Percentiles rank a stretch among this genome's conserved stretches.
phyloP scores from a whole-genome alignment of 75 land plant species.

The Azolla pinnata region DNA sequence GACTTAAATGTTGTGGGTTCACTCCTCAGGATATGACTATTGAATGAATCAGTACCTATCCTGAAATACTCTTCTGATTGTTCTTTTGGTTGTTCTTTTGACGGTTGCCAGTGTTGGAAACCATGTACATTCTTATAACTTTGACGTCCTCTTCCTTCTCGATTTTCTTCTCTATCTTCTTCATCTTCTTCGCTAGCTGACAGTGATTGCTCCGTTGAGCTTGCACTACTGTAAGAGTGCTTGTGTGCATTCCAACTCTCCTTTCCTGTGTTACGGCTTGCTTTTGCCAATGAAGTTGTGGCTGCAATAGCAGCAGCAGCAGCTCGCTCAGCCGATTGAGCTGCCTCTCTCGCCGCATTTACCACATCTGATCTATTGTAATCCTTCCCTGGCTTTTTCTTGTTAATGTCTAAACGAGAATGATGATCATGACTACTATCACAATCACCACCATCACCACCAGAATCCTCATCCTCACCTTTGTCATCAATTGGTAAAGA shows the following conservation, averaged over 20 bases:
- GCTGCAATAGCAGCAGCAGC: constrained; percentile 2
- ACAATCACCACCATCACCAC: neutral
- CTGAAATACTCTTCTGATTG: too few relatives aligned
- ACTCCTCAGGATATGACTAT: too few relatives aligned
- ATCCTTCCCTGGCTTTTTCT: neutral
- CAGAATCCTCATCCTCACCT: neutral
- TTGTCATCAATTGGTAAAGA: neutral
- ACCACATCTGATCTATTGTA: neutral
- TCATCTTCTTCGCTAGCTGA: neutral
- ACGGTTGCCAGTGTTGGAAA: too few relatives aligned
- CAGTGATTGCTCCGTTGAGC: neutral
- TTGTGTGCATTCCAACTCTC: too few relatives aligned
- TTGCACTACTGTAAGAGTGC: neutral
- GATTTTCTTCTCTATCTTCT: neutral
- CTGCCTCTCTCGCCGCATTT: neutral
- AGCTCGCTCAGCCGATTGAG: constrained; percentile 1
- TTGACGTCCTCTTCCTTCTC: neutral
- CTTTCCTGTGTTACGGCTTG: too few relatives aligned
- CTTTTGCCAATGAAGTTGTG: constrained; percentile 1
- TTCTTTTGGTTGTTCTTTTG: too few relatives aligned
- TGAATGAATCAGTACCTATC: too few relatives aligned
- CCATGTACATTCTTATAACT: neutral
- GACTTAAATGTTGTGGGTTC: too few relatives aligned
- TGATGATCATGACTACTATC: constrained; percentile 1
- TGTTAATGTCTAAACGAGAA: neutral